Evolutionary conservation across 768 basidiomycete genomes (phyloP), one percentile per base, ranked within the genome.

Genomic region (Bullera alba): DNA sequence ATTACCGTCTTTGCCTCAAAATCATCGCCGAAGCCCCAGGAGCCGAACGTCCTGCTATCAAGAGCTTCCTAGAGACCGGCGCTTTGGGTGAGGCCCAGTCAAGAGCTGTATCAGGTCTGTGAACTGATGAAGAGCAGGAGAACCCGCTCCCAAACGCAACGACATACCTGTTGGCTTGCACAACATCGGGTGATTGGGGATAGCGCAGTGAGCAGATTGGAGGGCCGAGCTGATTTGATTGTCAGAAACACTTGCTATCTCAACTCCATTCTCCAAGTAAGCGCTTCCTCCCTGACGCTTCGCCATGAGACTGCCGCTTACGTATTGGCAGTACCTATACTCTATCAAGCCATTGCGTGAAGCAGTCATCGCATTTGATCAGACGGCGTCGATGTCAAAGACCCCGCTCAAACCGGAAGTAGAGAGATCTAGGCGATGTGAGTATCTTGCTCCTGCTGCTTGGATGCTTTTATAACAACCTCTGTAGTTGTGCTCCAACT

Each of bases 171-270:
- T 68, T 35, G 66, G 66, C 22, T 26, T 68, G 51, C 60, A 68
- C 14, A 68, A 68, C 49, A 68, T 68, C 27, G 66, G 63, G 65
- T 65, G 42, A 56, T 60, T 53, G 14, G 7, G 26, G 7, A 8
- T 32, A n/a, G n/a, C 39, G 41, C 38, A 39, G 36, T 48, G 32
- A 12, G 1, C 6, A 10, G 16, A 32, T 30, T 5, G 30, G 16
- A 16, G 29, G 27, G n/a, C 3, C 12, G 21, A 39, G 44, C 55
- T 58, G 53, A 58, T 49, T 2, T 42, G n/a, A 34, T 23, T 32
- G 21, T 0, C 42, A 70, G 69, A 38, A 72, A 72, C 36, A 72
- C 70, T 23, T 72, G 70, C 46, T 72, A 72, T 35, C 56, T 72
- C 27, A 72, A 72, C 45, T 72, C 70, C 19, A 64, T 72, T 19